These are phyloP conservation scores for Dothideomycetes sp. DNA, from an alignment of 2,329 filamentous ascomycete genomes.

Conservation along the genomic window DNA sequence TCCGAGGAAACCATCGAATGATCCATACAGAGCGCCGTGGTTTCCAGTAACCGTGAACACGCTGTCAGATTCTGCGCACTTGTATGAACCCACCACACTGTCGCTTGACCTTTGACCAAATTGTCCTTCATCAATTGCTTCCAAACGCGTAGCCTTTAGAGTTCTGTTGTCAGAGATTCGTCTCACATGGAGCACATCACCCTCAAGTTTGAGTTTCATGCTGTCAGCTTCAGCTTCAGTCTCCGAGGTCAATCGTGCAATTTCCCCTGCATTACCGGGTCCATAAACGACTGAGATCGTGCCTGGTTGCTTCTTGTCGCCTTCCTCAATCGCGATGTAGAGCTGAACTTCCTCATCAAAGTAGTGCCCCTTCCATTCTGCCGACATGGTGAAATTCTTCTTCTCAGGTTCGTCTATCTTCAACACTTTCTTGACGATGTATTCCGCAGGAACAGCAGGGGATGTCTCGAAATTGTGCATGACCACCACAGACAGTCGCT, in stretches of 20 bases:
- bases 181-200: slow-evolving; percentile 24
- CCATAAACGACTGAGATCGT: slow-evolving; percentile 27
- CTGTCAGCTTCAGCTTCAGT: slow-evolving; percentile 18
- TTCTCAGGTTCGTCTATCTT: slow-evolving; percentile 18
- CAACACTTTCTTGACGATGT: slow-evolving; percentile 27
- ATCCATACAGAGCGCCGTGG: slow-evolving; percentile 33
- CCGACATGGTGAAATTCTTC: slow-evolving; percentile 12
- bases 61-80: slow-evolving; percentile 30
- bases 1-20: slow-evolving; percentile 36
- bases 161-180: slow-evolving; percentile 25
- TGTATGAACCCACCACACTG: slow-evolving; percentile 26
- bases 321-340: slow-evolving; percentile 23
- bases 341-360: slow-evolving; percentile 32
- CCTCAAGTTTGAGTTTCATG: slow-evolving; percentile 25
- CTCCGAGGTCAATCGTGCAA: slow-evolving; percentile 19
- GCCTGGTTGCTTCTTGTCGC: slow-evolving; percentile 18
- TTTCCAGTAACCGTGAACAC: slow-evolving; percentile 28
- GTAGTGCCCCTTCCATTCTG: slow-evolving; percentile 29
- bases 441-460: slow-evolving; percentile 21
- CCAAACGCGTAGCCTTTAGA: slow-evolving; percentile 20
- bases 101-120: not conserved
- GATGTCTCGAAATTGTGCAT: slow-evolving; percentile 34
- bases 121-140: slow-evolving; percentile 12
- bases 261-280: slow-evolving; percentile 17
- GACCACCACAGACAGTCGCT: slow-evolving; percentile 32